A percentile compares a stretch with the other conserved stretches of the same genome.
Conservation (phyloP, 495 filamentous ascomycete genomes). For the Wilcoxina mikolae region DNA sequence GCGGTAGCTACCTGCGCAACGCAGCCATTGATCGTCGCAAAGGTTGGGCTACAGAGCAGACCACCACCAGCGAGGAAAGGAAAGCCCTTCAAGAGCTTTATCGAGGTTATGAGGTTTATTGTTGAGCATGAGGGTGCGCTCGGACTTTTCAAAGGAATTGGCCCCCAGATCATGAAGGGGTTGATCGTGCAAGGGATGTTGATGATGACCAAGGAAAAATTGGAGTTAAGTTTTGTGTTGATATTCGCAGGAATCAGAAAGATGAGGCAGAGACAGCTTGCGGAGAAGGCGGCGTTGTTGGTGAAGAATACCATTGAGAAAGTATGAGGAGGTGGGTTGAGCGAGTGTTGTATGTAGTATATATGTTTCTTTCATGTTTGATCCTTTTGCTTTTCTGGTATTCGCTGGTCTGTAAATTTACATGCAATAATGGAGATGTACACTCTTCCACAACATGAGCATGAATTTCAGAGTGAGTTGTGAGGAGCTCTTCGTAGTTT, state of each 20-base stretch:
- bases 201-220: constrained; percentile 99
- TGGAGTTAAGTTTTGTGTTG: constrained; percentile 79
- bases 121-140: constrained; percentile 68
- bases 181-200: constrained; percentile 84
- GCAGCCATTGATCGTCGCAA: constrained; percentile 94
- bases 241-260: constrained; percentile 68
- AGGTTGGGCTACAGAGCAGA: constrained; percentile 87
- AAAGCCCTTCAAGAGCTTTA: constrained; percentile 87
- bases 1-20: constrained; percentile 80
- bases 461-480: no score
- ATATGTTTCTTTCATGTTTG: no score
- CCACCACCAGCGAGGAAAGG: constrained; percentile 71
- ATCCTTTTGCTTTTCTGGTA: no score
- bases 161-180: constrained; percentile 83
- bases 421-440: no score
- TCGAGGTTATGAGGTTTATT: constrained; percentile 90
- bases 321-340: background rate
- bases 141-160: constrained; percentile 91
- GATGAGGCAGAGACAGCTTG: constrained; percentile 54
- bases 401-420: no score
- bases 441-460: no score
- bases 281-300: constrained; percentile 32
- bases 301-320: background rate
- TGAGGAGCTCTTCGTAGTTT: no score
- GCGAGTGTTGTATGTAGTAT: no score